Conservation (phyloP, 1,139 yeast species). For the Yamadazyma dushanensis region DNA sequence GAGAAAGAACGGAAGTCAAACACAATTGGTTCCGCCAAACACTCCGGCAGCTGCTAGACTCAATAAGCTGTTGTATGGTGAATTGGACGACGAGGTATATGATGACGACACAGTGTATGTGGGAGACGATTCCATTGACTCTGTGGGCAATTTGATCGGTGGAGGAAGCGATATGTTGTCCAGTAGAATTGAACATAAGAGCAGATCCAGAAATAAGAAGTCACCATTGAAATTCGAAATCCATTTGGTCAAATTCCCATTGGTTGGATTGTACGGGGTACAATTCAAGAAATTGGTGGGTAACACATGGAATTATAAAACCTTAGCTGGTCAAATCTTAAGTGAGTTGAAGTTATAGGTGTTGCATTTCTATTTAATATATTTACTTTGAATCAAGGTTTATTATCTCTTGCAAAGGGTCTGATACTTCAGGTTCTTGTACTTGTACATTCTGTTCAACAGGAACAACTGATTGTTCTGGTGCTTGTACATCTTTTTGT, state of each 20-base stretch:
- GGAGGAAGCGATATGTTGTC: slow-evolving; percentile 72
- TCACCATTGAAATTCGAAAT: slow-evolving; percentile 84
- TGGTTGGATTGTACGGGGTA: slow-evolving; percentile 88
- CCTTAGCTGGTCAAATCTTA: slow-evolving; percentile 85
- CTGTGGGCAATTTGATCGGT: slow-evolving; percentile 49
- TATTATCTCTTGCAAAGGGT: no score
- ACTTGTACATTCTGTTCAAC: no score
- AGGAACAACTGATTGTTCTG: not conserved
- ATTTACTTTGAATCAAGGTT: no score
- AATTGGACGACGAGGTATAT: slow-evolving; percentile 31
- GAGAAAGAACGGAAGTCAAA: slow-evolving; percentile 48
- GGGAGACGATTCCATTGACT: slow-evolving; percentile 65
- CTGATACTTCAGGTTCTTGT: no score
- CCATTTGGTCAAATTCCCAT: slow-evolving; percentile 88
- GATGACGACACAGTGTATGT: slow-evolving; percentile 25
- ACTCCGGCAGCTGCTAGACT: slow-evolving; percentile 53
- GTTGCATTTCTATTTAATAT: slow-evolving; percentile 1
- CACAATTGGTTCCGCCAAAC: slow-evolving; percentile 48
- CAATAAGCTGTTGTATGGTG: slow-evolving; percentile 40
- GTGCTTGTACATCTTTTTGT: not conserved
- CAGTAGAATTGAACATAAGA: slow-evolving; percentile 51
- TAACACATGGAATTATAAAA: slow-evolving; percentile 93
- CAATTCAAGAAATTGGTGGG: slow-evolving; percentile 93
- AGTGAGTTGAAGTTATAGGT: slow-evolving; percentile 66
- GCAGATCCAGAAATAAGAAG: slow-evolving; percentile 23